Evolutionary conservation across 495 filamentous ascomycete species (phyloP).

Genomic region (Zalerion maritima): DNA sequence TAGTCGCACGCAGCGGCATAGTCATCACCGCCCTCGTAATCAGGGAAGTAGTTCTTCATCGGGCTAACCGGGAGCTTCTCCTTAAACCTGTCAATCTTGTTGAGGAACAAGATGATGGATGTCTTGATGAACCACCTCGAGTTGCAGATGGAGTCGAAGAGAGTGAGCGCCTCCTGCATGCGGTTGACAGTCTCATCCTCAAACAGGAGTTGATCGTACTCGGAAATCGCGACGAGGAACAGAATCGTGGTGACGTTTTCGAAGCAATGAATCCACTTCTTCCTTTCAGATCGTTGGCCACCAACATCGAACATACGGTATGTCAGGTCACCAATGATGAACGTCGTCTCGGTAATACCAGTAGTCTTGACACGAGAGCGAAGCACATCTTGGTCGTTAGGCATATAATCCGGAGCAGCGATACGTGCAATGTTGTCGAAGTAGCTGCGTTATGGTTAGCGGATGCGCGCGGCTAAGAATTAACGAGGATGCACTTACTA

Average conservation of each 20-base stretch:
- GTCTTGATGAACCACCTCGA: constrained; percentile 99
- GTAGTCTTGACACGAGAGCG: constrained; percentile 98
- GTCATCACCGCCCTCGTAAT: constrained; percentile 91
- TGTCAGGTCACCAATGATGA: constrained; percentile 93
- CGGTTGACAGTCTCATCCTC: constrained; percentile 93
- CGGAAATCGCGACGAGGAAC: constrained; percentile 96
- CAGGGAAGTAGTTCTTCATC: constrained; percentile 99
- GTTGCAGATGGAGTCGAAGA: constrained; percentile 99
- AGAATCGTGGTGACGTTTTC: constrained; percentile 98
- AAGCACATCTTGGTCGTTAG: constrained; percentile 94
- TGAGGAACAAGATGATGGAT: constrained; percentile 96
- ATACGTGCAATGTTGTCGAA: constrained; percentile 93
- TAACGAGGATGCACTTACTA: constrained; percentile 55
- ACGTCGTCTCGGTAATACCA: constrained; percentile 97
- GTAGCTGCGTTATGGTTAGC: constrained; percentile 51
- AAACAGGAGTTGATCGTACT: constrained; percentile 96
- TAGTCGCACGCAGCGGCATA: constrained; percentile 91
- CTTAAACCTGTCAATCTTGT: constrained; percentile 99
- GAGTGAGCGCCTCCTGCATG: constrained; percentile 96
- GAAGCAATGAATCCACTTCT: constrained; percentile 99
- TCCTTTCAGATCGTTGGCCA: constrained; percentile 94
- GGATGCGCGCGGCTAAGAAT: constrained; percentile 4
- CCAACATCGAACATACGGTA: constrained; percentile 99
- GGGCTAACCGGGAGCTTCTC: constrained; percentile 98
- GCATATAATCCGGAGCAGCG: constrained; percentile 82